These are phyloP conservation scores for Lepiota subincarnata DNA, from an alignment of 768 basidiomycete genomes.

Conservation along the genomic window DNA sequence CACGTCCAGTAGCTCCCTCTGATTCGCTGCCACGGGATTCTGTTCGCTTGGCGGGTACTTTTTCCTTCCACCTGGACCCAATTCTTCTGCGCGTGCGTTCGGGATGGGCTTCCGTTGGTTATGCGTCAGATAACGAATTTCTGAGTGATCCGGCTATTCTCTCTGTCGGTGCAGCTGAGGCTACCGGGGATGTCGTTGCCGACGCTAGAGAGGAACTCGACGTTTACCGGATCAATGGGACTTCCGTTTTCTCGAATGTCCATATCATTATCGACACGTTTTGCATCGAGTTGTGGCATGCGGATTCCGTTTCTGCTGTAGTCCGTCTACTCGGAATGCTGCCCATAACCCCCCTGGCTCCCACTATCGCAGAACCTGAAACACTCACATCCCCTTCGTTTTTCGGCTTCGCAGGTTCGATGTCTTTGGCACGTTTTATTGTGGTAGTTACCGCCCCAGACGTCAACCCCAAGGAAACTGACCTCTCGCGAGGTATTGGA, in stretches of 20 bases:
- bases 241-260: conserved; percentile 20
- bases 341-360: conserved; percentile 20
- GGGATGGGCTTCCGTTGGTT: conserved; percentile 23
- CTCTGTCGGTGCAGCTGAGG: conserved; percentile 55
- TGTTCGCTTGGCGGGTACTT: conserved; percentile 39
- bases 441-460: conserved; percentile 76
- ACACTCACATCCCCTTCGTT: conserved; percentile 23
- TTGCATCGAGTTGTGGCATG: conserved; percentile 29
- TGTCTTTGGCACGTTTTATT: conserved; percentile 59
- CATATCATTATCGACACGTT: conserved; percentile 21
- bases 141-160: conserved; percentile 48
- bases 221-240: conserved; percentile 27
- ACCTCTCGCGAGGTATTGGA: conserved; percentile 67
- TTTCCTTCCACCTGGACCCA: conserved; percentile 44
- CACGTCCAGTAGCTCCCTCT: conserved; percentile 23
- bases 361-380: conserved; percentile 2
- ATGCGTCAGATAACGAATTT: conserved; percentile 33
- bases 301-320: conserved; percentile 26
- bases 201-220: conserved; percentile 37
- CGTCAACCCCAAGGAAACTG: conserved; percentile 68
- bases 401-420: conserved; percentile 48
- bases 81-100: conserved; percentile 51
- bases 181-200: conserved; percentile 48
- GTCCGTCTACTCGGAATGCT: conserved; percentile 42
- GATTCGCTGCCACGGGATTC: conserved; percentile 23